phyloP scores from a whole-genome alignment of 257 asterid species.

The Nicotiana tomentosiformis region DNA sequence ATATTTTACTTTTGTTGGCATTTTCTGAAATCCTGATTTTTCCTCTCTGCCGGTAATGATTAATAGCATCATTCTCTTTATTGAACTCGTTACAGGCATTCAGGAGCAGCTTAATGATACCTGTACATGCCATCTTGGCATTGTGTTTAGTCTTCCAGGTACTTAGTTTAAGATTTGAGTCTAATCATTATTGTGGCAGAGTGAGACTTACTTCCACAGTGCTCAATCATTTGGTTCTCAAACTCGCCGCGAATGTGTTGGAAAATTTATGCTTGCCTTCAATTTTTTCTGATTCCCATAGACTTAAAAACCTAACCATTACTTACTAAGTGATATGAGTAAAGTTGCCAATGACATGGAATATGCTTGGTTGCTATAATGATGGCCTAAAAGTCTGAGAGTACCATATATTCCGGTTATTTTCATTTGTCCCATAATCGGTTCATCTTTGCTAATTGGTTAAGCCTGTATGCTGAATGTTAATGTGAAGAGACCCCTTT shows the following conservation, averaged over 20 bases:
- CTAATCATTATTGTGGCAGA: not conserved
- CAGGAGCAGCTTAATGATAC: slow-evolving; percentile 75
- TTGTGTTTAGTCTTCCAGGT: slow-evolving; percentile 73
- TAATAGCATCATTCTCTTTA: slow-evolving; percentile 1
- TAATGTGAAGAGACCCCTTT: not conserved
- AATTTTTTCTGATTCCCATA: not conserved
- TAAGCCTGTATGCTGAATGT: not conserved
- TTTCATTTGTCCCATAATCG: not conserved
- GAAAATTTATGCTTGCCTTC: not conserved
- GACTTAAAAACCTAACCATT: not conserved
- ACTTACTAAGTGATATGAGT: not conserved
- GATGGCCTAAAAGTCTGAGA: not conserved
- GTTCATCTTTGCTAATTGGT: not conserved
- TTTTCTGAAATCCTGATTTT: not conserved
- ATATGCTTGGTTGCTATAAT: not conserved
- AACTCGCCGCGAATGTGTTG: not conserved
- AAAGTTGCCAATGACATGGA: not conserved
- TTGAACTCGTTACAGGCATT: slow-evolving; percentile 59
- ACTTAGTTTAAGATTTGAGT: slow-evolving; percentile 11
- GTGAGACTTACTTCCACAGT: not conserved
- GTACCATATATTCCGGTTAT: not conserved
- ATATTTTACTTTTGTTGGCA: not conserved
- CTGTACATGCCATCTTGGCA: slow-evolving; percentile 69
- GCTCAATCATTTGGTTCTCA: not conserved
- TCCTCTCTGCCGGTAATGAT: not conserved